A percentile compares a stretch with the other conserved stretches of the same genome.
These are phyloP conservation scores for Epichloe gansuensis DNA, from an alignment of 2,329 filamentous ascomycete species.

Conservation along the genomic window DNA sequence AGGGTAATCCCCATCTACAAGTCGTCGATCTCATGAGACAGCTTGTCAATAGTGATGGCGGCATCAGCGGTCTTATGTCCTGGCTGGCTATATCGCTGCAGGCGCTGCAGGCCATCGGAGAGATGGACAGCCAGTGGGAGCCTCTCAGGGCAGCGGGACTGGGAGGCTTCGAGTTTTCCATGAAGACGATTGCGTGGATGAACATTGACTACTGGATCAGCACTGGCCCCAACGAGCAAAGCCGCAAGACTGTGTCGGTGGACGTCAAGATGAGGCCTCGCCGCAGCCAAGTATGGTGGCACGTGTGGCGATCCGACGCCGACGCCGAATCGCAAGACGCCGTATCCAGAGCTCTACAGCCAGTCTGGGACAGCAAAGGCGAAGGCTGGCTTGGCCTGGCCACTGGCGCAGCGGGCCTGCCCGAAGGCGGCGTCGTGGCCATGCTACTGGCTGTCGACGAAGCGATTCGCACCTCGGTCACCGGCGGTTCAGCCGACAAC, in stretches of 20 bases:
- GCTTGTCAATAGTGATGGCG: constrained; percentile 42
- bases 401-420: constrained; percentile 32
- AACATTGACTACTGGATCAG: constrained; percentile 39
- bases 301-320: constrained; percentile 27
- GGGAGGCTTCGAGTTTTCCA: constrained; percentile 37
- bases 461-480: constrained; percentile 25
- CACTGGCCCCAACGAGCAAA: constrained; percentile 10
- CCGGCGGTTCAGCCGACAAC: neutral
- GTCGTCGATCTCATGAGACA: constrained; percentile 46
- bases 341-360: constrained; percentile 28
- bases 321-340: constrained; percentile 16
- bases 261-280: constrained; percentile 39
- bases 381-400: constrained; percentile 35
- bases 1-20: constrained; percentile 55
- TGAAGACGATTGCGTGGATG: constrained; percentile 45
- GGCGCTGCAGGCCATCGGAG: constrained; percentile 48
- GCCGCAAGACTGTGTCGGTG: constrained; percentile 30
- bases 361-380: constrained; percentile 33
- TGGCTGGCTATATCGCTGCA: constrained; percentile 51
- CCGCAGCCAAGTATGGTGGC: constrained; percentile 39
- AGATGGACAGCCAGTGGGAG: constrained; percentile 45
- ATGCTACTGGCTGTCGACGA: constrained; percentile 37
- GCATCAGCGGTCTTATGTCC: constrained; percentile 39
- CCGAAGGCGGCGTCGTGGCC: constrained; percentile 29
- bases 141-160: constrained; percentile 28